Evolutionary conservation across 768 basidiomycete species (phyloP).

Genomic region (Serendipita sp.): DNA sequence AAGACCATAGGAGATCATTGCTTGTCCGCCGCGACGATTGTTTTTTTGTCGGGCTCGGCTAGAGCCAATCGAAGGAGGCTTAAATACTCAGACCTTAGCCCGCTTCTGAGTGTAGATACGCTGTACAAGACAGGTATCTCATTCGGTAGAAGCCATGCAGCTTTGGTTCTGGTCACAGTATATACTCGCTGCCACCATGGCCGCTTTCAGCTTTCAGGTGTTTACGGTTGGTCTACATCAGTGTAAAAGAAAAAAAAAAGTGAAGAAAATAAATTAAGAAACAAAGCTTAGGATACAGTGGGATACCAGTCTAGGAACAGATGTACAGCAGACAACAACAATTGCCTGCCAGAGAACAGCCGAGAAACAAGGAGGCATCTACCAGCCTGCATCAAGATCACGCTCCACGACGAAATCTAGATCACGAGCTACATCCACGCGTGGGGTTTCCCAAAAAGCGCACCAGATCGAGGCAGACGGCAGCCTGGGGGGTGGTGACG

Average conservation of each 20-base stretch:
- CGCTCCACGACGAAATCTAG: background rate
- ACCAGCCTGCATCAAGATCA: constrained; percentile 2
- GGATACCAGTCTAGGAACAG: too few species aligned
- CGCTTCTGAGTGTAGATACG: background rate
- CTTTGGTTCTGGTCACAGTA: background rate
- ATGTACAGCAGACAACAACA: too few species aligned
- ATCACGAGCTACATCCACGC: background rate
- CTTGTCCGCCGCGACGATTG: background rate
- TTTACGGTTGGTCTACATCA: too few species aligned
- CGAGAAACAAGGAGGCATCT: background rate
- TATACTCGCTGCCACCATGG: too few species aligned
- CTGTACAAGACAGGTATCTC: background rate
- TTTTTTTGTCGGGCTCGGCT: background rate
- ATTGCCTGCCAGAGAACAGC: too few species aligned
- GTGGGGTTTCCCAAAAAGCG: constrained; percentile 2
- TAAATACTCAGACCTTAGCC: constrained; percentile 2
- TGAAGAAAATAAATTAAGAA: too few species aligned
- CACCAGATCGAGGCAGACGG: background rate
- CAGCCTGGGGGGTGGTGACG: background rate
- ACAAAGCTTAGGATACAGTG: too few species aligned
- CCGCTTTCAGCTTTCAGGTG: too few species aligned
- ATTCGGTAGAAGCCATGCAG: background rate
- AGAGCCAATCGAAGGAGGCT: background rate
- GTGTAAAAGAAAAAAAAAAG: too few species aligned
- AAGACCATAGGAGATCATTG: background rate